A percentile compares a stretch with the other conserved stretches of the same genome.
These are phyloP conservation scores for Erodium trifolium DNA, from an alignment of 441 rosid genomes.

Conservation along the genomic window DNA sequence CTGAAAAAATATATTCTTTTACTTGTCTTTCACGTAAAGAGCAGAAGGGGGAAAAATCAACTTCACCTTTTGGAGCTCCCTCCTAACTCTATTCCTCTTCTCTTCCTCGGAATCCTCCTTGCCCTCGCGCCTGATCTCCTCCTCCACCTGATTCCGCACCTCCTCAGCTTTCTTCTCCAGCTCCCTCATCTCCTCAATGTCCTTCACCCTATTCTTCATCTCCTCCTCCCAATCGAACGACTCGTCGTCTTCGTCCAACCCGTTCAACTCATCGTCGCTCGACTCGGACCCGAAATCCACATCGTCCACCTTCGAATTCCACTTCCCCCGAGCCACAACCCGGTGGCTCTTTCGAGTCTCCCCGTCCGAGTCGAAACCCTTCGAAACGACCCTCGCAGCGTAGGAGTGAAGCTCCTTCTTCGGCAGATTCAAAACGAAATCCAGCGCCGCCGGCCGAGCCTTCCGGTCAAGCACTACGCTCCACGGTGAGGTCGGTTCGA, in stretches of 20 bases:
- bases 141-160: constrained; percentile 46
- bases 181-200: constrained; percentile 65
- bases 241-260: constrained; percentile 33
- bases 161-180: constrained; percentile 84
- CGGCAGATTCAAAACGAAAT: constrained; percentile 39
- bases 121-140: constrained; percentile 32
- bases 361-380: constrained; percentile 37
- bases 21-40: constrained; percentile 7
- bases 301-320: constrained; percentile 33
- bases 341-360: constrained; percentile 15
- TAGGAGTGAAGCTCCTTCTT: too few relatives aligned
- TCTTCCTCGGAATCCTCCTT: constrained; percentile 69
- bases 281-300: constrained; percentile 49
- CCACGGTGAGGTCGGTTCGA: constrained; percentile 46
- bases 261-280: constrained; percentile 63
- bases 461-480: constrained; percentile 48
- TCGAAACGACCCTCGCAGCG: constrained; percentile 10
- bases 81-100: constrained; percentile 72
- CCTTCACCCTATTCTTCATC: constrained; percentile 50
- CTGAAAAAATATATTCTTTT: background rate
- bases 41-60: background rate
- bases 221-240: constrained; percentile 54
- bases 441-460: constrained; percentile 36
- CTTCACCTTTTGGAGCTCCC: constrained; percentile 76
- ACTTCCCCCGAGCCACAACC: constrained; percentile 28